Evolutionary conservation across 78 protist genomes (phyloP).

Genomic region (Cavenderia fasciculata): DNA sequence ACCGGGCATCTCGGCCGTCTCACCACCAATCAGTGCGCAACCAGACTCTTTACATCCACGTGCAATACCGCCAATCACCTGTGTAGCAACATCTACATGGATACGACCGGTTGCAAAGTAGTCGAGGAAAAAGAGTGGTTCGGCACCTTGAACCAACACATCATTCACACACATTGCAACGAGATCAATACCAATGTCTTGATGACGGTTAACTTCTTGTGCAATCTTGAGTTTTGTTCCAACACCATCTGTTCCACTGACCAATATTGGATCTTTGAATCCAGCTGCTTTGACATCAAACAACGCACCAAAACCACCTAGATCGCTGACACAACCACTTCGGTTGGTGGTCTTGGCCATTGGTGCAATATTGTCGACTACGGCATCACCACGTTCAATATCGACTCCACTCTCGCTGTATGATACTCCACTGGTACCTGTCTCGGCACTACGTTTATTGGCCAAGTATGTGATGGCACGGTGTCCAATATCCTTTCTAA

Average conservation of each 20-base stretch:
- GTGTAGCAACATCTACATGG: conserved; percentile 73
- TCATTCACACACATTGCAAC: conserved; percentile 96
- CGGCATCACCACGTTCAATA: conserved; percentile 87
- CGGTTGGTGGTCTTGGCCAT: conserved; percentile 78
- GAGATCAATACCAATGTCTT: conserved; percentile 88
- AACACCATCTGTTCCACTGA: conserved; percentile 94
- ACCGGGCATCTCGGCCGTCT: conserved; percentile 95
- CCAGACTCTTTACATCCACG: conserved; percentile 80
- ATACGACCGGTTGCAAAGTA: conserved; percentile 93
- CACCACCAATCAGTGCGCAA: conserved; percentile 93
- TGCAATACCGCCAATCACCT: conserved; percentile 88
- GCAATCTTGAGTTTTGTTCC: conserved; percentile 94
- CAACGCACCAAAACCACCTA: conserved; percentile 94
- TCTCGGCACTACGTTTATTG: not conserved
- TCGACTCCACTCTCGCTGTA: conserved; percentile 89
- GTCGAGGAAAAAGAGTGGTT: conserved; percentile 94
- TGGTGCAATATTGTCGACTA: conserved; percentile 88
- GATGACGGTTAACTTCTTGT: conserved; percentile 73
- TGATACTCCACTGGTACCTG: conserved; percentile 16
- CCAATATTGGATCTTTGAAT: conserved; percentile 86
- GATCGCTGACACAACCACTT: conserved; percentile 82
- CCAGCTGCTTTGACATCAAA: conserved; percentile 89
- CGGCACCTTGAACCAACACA: conserved; percentile 92
- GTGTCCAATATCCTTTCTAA: conserved; percentile 83
- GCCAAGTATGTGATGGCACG: conserved; percentile 19